Evolutionary conservation across 179 eudicot genomes (phyloP).

Genomic region (Carnegiea gigantea): DNA sequence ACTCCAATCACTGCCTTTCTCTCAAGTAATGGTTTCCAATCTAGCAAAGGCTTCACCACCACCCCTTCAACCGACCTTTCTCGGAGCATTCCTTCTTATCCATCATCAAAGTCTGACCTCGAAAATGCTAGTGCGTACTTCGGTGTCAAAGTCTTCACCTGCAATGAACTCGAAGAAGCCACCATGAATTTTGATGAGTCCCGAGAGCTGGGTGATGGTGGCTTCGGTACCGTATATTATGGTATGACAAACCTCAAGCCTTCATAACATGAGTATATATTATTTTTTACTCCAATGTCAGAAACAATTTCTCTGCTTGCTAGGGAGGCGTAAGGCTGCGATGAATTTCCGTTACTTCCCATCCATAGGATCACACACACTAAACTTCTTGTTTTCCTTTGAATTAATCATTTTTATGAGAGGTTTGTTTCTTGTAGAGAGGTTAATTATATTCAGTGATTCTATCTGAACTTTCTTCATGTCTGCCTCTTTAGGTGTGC

Average conservation of each 20-base stretch:
- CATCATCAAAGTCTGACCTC: conserved; percentile 38
- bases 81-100: conserved; percentile 46
- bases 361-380: no score
- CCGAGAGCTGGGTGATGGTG: conserved; percentile 48
- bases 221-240: conserved; percentile 45
- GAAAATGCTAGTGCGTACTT: conserved; percentile 39
- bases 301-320: background rate
- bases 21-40: conserved; percentile 26
- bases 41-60: conserved; percentile 34
- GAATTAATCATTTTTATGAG: background rate
- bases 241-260: conserved; percentile 22
- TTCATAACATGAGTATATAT: background rate
- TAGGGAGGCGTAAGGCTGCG: no score
- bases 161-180: conserved; percentile 44
- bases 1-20: conserved; percentile 32
- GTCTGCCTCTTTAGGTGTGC: conserved; percentile 30
- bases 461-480: background rate
- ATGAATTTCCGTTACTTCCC: no score
- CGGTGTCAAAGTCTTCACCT: conserved; percentile 38
- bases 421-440: background rate
- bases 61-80: conserved; percentile 40
- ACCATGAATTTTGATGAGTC: conserved; percentile 41
- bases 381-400: background rate
- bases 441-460: background rate
- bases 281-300: background rate